phyloP scores from a whole-genome alignment of 73 alveolate genomes.

The Diophrys sp. region DNA sequence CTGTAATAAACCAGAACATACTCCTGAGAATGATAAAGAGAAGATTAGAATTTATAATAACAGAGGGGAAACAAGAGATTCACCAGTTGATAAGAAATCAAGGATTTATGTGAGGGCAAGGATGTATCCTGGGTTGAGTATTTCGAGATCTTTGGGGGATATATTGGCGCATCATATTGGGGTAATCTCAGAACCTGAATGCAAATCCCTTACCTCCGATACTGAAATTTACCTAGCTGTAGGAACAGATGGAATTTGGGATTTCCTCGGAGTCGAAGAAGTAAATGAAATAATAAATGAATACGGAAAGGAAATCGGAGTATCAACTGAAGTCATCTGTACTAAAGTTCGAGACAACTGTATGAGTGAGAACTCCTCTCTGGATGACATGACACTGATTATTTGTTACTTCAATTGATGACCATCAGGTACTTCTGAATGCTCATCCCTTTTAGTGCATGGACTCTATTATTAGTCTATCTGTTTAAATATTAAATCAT shows the following conservation, averaged over 20 bases:
- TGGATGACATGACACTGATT: slow-evolving; percentile 60
- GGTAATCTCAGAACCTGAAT: slow-evolving; percentile 53
- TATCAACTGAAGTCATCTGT: slow-evolving; percentile 42
- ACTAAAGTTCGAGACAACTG: not conserved
- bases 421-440: too few species aligned
- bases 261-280: slow-evolving; percentile 35
- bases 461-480: too few species aligned
- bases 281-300: slow-evolving; percentile 43
- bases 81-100: slow-evolving; percentile 30
- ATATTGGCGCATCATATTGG: slow-evolving; percentile 74
- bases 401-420: slow-evolving; percentile 32
- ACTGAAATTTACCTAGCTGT: slow-evolving; percentile 49
- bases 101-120: slow-evolving; percentile 73
- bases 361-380: not conserved
- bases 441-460: too few species aligned
- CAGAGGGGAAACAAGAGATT: slow-evolving; percentile 49
- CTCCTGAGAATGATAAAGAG: slow-evolving; percentile 46
- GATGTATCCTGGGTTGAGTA: slow-evolving; percentile 68
- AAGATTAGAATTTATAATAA: slow-evolving; percentile 49
- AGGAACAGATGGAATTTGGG: slow-evolving; percentile 66
- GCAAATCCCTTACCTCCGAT: slow-evolving; percentile 9
- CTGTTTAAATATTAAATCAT: too few species aligned
- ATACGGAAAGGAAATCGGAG: slow-evolving; percentile 43
- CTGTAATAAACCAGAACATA: too few species aligned
- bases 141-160: slow-evolving; percentile 68